Evolutionary conservation across 495 filamentous ascomycete species (phyloP).

Genomic region (Trichoderma virens): DNA sequence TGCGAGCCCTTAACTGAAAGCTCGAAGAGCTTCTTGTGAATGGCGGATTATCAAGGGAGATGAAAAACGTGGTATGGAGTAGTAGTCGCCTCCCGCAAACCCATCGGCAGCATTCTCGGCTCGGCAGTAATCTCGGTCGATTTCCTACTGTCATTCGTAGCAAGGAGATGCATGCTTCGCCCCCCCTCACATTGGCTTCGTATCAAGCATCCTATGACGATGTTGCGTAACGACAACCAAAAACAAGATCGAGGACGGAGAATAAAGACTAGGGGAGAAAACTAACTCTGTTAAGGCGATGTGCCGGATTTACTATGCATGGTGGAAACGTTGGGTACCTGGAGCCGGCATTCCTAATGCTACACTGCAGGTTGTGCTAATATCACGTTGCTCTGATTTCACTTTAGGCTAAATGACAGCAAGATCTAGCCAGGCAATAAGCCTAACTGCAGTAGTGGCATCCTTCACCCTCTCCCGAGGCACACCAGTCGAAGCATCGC

Average conservation of each 20-base stretch:
- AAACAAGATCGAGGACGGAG: neutral
- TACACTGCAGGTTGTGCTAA: neutral
- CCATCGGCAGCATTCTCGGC: neutral
- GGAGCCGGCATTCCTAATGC: neutral
- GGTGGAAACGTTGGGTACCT: neutral
- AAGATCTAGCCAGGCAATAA: neutral
- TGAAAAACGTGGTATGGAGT: neutral
- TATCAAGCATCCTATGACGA: neutral
- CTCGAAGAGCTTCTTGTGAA: neutral
- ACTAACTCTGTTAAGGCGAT: neutral
- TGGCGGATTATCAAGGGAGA: neutral
- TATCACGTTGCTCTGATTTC: neutral
- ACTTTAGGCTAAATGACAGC: neutral
- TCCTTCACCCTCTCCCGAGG: neutral
- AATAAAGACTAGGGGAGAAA: neutral
- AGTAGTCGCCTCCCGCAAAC: neutral
- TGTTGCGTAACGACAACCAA: neutral
- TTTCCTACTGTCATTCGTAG: neutral
- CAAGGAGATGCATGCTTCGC: neutral
- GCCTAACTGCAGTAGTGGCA: neutral
- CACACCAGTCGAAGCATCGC: neutral
- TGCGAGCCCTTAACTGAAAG: neutral
- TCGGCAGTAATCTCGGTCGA: constrained; percentile 7
- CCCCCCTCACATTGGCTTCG: neutral
- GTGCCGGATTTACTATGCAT: neutral